Base-by-base conservation (phyloP, 768 basidiomycete species). In the Pisolithus microcarpus region DNA sequence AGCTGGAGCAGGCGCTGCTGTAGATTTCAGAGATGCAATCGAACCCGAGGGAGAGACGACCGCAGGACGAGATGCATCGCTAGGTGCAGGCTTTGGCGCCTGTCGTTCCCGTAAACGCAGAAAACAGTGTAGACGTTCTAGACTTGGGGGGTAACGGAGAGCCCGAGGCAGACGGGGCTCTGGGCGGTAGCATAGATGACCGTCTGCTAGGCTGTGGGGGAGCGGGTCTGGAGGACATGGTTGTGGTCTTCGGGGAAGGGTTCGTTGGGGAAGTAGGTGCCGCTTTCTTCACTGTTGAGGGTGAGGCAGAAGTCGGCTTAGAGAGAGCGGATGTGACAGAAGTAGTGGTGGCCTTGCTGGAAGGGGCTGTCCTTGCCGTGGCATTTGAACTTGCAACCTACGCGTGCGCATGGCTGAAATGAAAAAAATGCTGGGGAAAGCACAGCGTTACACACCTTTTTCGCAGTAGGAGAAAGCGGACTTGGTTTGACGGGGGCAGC, bases 371-470 rank as follows among this genome's bases (percentile, higher is more conserved):
- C 65, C 78, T 84, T 47, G 77, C 69, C 51, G 72, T 58, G 55
- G 83, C 83, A 54, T 82, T 80, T 51, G 82, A 77, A 65, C 70
- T 81, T 58, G 82, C 70, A 51, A 83, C 75, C 85, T 87, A 62
- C 37, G 56, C 56, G 21, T 46, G 49, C 53, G 58, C 56, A 64
- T 61, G 62, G 59, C 60, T 53, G 58, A 62, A 54, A 60, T 60
- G 50, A 59, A 59, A 57, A 57, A 37, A 57, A 45, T 54, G 56
- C 46, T 51, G 52, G 24, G 51, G 1, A 9, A 1, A 42, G 52
- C 55, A 55, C 42, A 50, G 48, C 50, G 23, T 34, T 48, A 68
- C 72, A 51, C 55, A 84, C 88, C 78, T 84, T 88, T 72, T 85
- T 90, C 43, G 82, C 82, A 9, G 74, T 64, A 50, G 79, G 75